Base-by-base conservation (phyloP, 2,329 filamentous ascomycete species). In the Sporothrix protearum region DNA sequence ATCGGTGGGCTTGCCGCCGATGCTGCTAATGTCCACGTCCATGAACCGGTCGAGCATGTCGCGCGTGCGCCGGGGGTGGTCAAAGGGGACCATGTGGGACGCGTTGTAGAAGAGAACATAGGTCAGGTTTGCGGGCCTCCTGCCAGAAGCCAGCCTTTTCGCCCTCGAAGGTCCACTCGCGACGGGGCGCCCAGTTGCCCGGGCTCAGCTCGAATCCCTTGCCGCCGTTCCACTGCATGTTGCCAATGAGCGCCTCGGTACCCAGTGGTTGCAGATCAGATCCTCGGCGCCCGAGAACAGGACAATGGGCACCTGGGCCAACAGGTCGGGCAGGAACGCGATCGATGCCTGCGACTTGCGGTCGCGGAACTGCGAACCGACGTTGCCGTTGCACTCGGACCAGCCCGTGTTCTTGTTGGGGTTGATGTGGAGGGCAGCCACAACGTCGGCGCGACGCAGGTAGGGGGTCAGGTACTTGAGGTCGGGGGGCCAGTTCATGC, bases 21-120 rank as follows among this genome's bases (percentile, higher is more conserved):
- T 96, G 77, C 88, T 91, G 76, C 88, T 91, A 75, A 98, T 96
- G 78, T 98, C 94, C 53, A 99, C 93, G 66, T 89, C 88, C 87
- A 98, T 93, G 82, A 99, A 97, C 53, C 96, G 92, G 81, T 99
- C 95, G 19, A 99, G 89, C 96, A 99, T 99, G 80, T 98, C 96
- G 73, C 95, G 89, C 25, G 90, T 92, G 73, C 94, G 91, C 64
- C 93, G 89, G 0, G 95, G 91, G 76, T 92, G 92, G 80, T 99
- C 95, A 78, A 96, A 98, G 0, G 96, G 96, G 0, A 99, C 96
- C 96, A 99, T 99, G 81, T 99, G 96, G 67, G 92, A 97, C 19
- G 93, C 90, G 80, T 99, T 97, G 84, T 97, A 93, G 82, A 98
- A 97, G 53, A 96, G 85, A 42, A 99, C 90, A 78, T 99, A 99